Evolutionary conservation across 2,329 filamentous ascomycete species (phyloP).

Genomic region (Neurospora crassa): DNA sequence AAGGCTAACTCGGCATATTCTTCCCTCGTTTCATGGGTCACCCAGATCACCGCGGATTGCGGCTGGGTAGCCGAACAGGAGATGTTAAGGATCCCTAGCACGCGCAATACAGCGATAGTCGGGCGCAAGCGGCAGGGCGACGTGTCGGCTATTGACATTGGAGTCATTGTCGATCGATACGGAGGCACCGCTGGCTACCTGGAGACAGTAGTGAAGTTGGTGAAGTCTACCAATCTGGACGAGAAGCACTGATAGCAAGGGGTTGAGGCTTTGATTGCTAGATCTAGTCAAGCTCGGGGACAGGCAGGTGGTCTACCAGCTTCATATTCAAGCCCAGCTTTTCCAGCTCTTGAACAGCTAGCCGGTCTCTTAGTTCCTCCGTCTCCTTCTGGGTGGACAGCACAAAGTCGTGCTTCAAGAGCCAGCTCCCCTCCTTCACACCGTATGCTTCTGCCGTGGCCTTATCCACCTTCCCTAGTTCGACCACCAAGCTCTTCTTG

Average conservation of each 20-base stretch:
- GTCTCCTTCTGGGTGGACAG: constrained; percentile 65
- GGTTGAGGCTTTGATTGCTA: not conserved
- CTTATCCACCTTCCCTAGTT: constrained; percentile 41
- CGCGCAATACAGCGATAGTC: constrained; percentile 73
- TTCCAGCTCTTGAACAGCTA: constrained; percentile 56
- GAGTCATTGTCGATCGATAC: constrained; percentile 37
- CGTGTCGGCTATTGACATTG: constrained; percentile 28
- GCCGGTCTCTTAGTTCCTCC: constrained; percentile 50
- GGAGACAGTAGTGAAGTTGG: constrained; percentile 51
- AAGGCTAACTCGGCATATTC: constrained; percentile 65
- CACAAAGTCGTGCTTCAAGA: constrained; percentile 68
- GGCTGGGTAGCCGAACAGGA: constrained; percentile 74
- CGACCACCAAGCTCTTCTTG: constrained; percentile 68
- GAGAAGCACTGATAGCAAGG: not conserved
- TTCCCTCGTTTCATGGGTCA: constrained; percentile 71
- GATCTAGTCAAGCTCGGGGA: constrained; percentile 51
- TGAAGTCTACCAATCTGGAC: constrained; percentile 31
- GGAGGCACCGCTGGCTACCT: constrained; percentile 48
- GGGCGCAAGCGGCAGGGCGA: constrained; percentile 42
- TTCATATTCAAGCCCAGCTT: constrained; percentile 59
- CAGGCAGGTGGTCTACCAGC: constrained; percentile 65
- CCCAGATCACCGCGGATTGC: constrained; percentile 57
- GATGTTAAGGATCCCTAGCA: constrained; percentile 84
- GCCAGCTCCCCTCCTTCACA: constrained; percentile 51
- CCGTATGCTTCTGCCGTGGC: constrained; percentile 51